Percentiles rank a stretch among this genome's conserved stretches.
These are phyloP conservation scores for Fraxinus ornus DNA, from an alignment of 305 asterid species.

Conservation along the genomic window DNA sequence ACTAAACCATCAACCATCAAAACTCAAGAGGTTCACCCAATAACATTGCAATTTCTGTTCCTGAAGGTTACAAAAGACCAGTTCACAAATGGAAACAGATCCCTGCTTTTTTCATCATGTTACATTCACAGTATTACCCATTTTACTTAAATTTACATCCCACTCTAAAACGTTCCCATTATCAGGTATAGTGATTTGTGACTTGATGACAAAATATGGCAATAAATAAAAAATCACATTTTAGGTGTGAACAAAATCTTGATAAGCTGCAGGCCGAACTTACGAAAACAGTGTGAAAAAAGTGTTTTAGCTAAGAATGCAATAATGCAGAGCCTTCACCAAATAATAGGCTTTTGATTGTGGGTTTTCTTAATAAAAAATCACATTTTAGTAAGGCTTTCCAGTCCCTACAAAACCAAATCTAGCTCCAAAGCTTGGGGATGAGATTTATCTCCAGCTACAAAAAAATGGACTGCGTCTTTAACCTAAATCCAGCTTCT, in stretches of 20 bases:
- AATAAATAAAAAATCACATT: no score
- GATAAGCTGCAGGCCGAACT: no score
- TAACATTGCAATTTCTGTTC: constrained; percentile 41
- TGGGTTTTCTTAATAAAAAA: neutral
- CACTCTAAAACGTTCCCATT: neutral
- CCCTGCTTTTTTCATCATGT: constrained; percentile 64
- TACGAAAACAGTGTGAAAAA: no score
- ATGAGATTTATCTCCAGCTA: constrained; percentile 35
- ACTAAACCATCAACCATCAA: constrained; percentile 42
- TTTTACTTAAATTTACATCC: neutral
- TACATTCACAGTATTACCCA: neutral
- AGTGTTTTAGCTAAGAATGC: no score
- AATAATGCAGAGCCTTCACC: no score
- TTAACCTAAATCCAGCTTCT: constrained; percentile 52
- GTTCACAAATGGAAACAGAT: constrained; percentile 42
- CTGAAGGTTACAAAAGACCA: constrained; percentile 60
- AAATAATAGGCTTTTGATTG: no score
- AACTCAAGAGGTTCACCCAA: constrained; percentile 45
- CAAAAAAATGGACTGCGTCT: constrained; percentile 39
- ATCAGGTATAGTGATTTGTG: no score
- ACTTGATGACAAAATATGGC: no score
- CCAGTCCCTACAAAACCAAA: constrained; percentile 30
- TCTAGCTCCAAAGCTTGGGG: constrained; percentile 28
- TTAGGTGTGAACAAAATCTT: no score
- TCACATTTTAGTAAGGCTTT: constrained; percentile 13